Evolutionary conservation across 2,329 filamentous ascomycete genomes (phyloP).

Genomic region (Stenocarpella maydis): DNA sequence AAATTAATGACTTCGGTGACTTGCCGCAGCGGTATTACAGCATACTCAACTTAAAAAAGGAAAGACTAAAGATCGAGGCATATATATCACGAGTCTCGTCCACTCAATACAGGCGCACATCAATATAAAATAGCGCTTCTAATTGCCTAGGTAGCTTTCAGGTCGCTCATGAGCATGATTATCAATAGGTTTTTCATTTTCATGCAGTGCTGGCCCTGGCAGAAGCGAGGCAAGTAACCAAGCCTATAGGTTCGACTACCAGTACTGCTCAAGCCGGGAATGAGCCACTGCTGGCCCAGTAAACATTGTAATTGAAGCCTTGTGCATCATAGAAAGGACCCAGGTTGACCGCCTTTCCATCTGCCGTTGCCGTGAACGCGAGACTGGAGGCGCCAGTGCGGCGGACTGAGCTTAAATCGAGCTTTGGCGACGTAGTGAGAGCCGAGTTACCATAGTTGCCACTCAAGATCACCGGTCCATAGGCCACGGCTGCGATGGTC

Average conservation of each 20-base stretch:
- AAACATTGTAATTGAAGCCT: conserved; percentile 52
- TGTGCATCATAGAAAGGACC: conserved; percentile 52
- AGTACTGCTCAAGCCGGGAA: neutral
- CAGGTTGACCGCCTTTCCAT: conserved; percentile 44
- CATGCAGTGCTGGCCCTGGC: neutral
- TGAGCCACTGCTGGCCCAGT: conserved; percentile 44
- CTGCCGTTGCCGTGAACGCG: conserved; percentile 46
- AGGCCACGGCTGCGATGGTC: conserved; percentile 47
- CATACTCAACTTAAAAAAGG: neutral
- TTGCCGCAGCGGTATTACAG: neutral
- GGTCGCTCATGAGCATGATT: neutral
- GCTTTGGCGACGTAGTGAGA: neutral
- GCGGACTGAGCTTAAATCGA: conserved; percentile 45
- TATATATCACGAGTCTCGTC: neutral
- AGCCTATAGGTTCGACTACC: neutral
- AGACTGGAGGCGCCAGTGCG: conserved; percentile 54
- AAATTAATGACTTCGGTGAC: neutral
- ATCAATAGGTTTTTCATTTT: neutral
- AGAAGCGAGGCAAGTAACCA: neutral
- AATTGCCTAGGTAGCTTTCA: neutral
- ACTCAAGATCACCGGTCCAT: neutral
- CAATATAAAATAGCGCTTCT: neutral
- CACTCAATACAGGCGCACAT: neutral
- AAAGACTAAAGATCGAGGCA: neutral
- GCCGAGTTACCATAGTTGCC: neutral